Evolutionary conservation across 179 eudicot species (phyloP).

Genomic region (Beta lomatogona): DNA sequence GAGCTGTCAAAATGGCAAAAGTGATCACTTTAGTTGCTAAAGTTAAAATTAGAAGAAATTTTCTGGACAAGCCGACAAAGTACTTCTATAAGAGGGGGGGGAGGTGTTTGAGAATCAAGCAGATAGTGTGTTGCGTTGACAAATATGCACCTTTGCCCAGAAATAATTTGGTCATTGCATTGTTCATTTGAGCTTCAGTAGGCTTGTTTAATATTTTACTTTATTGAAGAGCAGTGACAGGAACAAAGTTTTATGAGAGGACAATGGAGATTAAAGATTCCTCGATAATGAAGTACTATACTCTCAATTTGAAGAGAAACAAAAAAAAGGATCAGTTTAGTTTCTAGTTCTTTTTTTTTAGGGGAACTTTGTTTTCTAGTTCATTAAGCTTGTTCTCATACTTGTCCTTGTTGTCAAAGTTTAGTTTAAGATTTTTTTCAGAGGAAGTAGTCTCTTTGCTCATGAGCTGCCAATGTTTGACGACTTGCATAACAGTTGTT

Average conservation of each 20-base stretch:
- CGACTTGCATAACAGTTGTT: neutral
- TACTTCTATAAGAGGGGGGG: too few species aligned
- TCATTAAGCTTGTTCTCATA: neutral
- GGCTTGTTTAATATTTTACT: neutral
- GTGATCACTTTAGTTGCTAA: too few species aligned
- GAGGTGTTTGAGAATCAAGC: too few species aligned
- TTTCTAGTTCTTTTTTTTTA: neutral
- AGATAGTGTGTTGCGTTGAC: too few species aligned
- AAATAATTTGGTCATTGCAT: neutral
- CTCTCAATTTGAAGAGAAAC: neutral
- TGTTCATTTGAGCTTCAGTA: neutral
- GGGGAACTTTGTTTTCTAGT: neutral
- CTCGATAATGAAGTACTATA: neutral
- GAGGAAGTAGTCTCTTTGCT: constrained; percentile 1
- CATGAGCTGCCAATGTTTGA: neutral
- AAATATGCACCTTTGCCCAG: too few species aligned
- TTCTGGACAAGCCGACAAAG: too few species aligned
- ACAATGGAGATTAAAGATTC: neutral
- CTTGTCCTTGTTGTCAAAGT: neutral
- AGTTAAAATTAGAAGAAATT: too few species aligned
- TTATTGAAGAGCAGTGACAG: neutral
- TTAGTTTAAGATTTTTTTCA: neutral
- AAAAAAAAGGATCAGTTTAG: neutral
- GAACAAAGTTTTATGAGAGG: neutral
- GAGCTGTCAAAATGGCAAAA: too few species aligned